Percentiles rank a stretch among this genome's conserved stretches.
Conservation (phyloP, 1,284 basidiomycete species). For the Ganoderma lucidum region DNA sequence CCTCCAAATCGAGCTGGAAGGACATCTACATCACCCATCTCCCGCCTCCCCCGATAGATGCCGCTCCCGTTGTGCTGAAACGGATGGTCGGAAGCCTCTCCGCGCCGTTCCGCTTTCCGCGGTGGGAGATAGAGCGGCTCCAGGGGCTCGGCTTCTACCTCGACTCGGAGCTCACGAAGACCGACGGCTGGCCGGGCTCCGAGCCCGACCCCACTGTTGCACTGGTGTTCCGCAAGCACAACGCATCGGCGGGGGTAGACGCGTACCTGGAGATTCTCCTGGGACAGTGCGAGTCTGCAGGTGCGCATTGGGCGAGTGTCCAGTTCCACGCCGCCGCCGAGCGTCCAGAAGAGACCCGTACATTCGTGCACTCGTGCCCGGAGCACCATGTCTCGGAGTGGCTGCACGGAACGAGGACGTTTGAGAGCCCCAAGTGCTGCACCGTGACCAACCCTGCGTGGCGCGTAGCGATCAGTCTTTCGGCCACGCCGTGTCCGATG, state of each 20-base stretch:
- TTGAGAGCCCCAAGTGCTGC: not conserved
- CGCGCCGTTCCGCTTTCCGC: constrained; percentile 7
- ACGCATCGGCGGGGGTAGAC: not conserved
- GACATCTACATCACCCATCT: constrained; percentile 7
- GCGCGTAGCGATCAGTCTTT: not conserved
- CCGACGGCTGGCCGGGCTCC: not conserved
- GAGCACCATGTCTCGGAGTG: constrained; percentile 4
- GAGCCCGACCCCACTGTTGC: not conserved
- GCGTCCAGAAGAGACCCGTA: not conserved
- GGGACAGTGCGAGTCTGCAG: not conserved
- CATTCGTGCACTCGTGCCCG: not conserved
- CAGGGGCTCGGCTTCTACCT: not conserved
- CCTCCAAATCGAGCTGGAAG: not conserved
- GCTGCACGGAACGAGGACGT: not conserved
- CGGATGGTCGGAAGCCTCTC: not conserved
- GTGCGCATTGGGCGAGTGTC: not conserved
- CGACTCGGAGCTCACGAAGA: not conserved
- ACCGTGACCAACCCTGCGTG: too few relatives aligned
- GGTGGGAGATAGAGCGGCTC: not conserved
- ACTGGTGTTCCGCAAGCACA: not conserved
- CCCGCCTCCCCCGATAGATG: not conserved
- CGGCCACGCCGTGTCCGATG: constrained; percentile 2
- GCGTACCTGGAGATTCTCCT: constrained; percentile 1
- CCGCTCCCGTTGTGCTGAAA: not conserved
- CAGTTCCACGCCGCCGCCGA: not conserved